Percentiles rank a stretch among this genome's conserved stretches.
Evolutionary conservation across 1,139 yeast species (phyloP).

Genomic region (Kurtzmaniella quercitrusa): DNA sequence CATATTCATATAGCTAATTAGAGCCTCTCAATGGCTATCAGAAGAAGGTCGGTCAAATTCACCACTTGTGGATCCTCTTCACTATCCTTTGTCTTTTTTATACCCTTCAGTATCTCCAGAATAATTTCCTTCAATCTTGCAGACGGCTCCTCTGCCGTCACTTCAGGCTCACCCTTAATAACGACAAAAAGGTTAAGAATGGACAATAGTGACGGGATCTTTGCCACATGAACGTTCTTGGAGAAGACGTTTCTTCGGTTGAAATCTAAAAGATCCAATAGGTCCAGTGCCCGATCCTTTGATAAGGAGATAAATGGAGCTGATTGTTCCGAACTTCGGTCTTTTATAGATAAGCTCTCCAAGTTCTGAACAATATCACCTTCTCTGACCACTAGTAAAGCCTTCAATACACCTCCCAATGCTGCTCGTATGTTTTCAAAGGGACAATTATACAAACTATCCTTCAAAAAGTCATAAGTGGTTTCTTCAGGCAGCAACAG

Average conservation of each 20-base stretch:
- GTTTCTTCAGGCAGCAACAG: conserved; percentile 52
- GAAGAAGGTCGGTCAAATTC: conserved; percentile 36
- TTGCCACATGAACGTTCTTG: conserved; percentile 18
- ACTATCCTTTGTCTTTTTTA: conserved; percentile 14
- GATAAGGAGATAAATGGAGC: conserved; percentile 32
- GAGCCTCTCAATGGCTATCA: conserved; percentile 38
- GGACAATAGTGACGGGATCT: conserved; percentile 44
- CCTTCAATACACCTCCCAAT: conserved; percentile 64
- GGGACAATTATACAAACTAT: conserved; percentile 68
- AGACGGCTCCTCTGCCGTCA: conserved; percentile 13
- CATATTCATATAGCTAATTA: conserved; percentile 5
- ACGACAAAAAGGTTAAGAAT: conserved; percentile 53
- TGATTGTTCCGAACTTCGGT: conserved; percentile 8
- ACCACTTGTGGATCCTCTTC: conserved; percentile 14
- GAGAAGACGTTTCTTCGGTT: conserved; percentile 30
- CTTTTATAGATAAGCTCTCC: conserved; percentile 1
- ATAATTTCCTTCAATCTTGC: conserved; percentile 19
- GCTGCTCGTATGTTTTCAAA: conserved; percentile 55
- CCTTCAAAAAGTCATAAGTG: conserved; percentile 58
- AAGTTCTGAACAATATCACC: background rate
- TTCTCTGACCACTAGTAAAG: conserved; percentile 35
- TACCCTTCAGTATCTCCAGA: conserved; percentile 12
- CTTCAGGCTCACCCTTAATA: conserved; percentile 24
- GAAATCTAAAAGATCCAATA: conserved; percentile 34
- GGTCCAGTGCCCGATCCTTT: conserved; percentile 30